Evolutionary conservation across 1,139 yeast species (phyloP).

Genomic region (Lodderomyces oxycetoniae): DNA sequence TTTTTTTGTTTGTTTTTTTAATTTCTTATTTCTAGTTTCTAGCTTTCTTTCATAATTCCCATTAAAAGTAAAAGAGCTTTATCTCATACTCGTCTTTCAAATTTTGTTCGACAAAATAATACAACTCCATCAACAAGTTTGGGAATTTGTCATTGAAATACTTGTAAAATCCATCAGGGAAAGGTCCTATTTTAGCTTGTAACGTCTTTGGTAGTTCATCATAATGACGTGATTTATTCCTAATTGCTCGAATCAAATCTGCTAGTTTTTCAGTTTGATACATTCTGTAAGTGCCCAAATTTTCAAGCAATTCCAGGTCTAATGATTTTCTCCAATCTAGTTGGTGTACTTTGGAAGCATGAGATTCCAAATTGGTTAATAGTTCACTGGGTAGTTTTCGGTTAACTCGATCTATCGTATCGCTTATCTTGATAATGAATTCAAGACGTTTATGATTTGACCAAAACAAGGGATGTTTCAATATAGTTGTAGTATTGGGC

Average conservation of each 20-base stretch:
- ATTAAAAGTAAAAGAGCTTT: slow-evolving; percentile 9
- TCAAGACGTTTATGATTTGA: slow-evolving; percentile 66
- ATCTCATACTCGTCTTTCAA: slow-evolving; percentile 61
- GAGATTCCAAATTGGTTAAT: slow-evolving; percentile 54
- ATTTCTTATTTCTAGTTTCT: too few relatives aligned
- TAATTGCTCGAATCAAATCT: slow-evolving; percentile 81
- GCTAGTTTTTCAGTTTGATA: slow-evolving; percentile 72
- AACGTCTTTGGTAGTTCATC: slow-evolving; percentile 76
- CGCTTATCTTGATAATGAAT: slow-evolving; percentile 81
- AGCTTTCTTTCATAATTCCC: too few relatives aligned
- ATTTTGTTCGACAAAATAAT: slow-evolving; percentile 56
- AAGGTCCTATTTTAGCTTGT: slow-evolving; percentile 60
- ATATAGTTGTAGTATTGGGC: slow-evolving; percentile 63
- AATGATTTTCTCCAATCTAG: slow-evolving; percentile 78
- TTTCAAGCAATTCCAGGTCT: slow-evolving; percentile 67
- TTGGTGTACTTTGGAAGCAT: slow-evolving; percentile 49
- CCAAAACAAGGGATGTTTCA: slow-evolving; percentile 93
- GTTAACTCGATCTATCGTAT: slow-evolving; percentile 80
- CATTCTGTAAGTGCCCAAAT: slow-evolving; percentile 85
- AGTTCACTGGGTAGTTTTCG: slow-evolving; percentile 81
- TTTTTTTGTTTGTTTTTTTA: too few relatives aligned
- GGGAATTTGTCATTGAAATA: slow-evolving; percentile 80
- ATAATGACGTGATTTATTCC: slow-evolving; percentile 91
- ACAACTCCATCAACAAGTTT: slow-evolving; percentile 67
- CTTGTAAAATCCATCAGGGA: slow-evolving; percentile 78